A percentile compares a stretch with the other conserved stretches of the same genome.
Evolutionary conservation across 305 asterid genomes (phyloP).

Genomic region (Caryopteris hybrid): DNA sequence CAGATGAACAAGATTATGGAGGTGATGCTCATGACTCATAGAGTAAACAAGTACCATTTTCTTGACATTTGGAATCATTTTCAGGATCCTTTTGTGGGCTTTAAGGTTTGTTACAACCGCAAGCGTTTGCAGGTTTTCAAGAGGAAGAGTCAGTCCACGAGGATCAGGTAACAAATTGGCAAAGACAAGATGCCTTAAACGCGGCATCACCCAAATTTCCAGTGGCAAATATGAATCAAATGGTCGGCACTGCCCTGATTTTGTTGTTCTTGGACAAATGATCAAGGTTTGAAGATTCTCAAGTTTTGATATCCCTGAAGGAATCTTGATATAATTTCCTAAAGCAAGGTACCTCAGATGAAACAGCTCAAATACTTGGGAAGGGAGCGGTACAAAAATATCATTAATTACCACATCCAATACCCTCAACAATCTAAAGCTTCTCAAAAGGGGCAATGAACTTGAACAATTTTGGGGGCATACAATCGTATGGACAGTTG

Average conservation of each 20-base stretch:
- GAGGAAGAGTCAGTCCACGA: not conserved
- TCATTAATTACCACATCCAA: not conserved
- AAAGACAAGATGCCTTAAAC: constrained; percentile 4
- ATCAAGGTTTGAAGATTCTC: not conserved
- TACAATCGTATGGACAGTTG: not conserved
- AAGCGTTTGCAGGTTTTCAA: constrained; percentile 1
- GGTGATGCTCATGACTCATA: not conserved
- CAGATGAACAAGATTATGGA: not conserved
- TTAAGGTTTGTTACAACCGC: not conserved
- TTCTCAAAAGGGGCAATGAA: not conserved
- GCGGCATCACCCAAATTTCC: constrained; percentile 4
- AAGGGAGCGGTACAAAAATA: not conserved
- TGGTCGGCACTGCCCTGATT: fast-evolving
- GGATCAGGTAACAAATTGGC: not conserved
- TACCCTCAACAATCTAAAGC: not conserved
- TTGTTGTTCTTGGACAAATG: not conserved
- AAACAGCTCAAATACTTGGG: not conserved
- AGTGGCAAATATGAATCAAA: not conserved
- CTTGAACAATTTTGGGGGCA: not conserved
- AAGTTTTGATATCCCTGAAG: too few species aligned
- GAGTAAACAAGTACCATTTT: not conserved
- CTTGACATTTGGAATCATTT: constrained; percentile 1
- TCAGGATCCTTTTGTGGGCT: not conserved
- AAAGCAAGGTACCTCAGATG: too few species aligned
- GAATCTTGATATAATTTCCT: too few species aligned